These are phyloP conservation scores for Aspergillus sclerotioniger DNA, from an alignment of 495 filamentous ascomycete species.

Conservation along the genomic window DNA sequence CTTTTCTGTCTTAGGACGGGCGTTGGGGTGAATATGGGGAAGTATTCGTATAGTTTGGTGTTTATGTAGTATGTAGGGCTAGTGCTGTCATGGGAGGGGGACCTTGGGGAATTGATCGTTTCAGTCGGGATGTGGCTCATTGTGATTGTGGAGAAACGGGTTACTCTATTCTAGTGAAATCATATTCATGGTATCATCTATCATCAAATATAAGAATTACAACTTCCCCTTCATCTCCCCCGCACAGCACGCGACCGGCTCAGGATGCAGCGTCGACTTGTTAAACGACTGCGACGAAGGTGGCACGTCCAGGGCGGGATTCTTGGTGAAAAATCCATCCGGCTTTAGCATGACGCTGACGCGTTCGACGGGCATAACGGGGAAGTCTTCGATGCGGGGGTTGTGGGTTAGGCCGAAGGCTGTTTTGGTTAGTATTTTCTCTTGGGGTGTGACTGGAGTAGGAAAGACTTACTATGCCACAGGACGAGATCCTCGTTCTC, in stretches of 20 bases:
- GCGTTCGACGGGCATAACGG: slow-evolving; percentile 59
- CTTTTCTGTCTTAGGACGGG: too few relatives aligned
- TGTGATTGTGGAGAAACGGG: too few relatives aligned
- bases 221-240: slow-evolving; percentile 34
- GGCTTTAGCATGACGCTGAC: slow-evolving; percentile 63
- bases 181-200: neutral
- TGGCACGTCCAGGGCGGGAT: slow-evolving; percentile 70
- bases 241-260: slow-evolving; percentile 34
- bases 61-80: too few relatives aligned
- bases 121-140: neutral
- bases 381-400: slow-evolving; percentile 61
- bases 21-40: too few relatives aligned
- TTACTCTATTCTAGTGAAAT: too few relatives aligned
- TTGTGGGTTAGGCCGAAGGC: slow-evolving; percentile 64
- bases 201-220: slow-evolving; percentile 7
- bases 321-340: slow-evolving; percentile 72
- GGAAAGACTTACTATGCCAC: slow-evolving; percentile 41
- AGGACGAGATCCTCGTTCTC: slow-evolving; percentile 48
- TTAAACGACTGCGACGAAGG: slow-evolving; percentile 38
- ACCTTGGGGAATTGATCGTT: too few relatives aligned
- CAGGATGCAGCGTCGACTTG: slow-evolving; percentile 37
- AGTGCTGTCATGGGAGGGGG: too few relatives aligned
- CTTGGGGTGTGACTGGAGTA: neutral
- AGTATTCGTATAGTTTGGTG: too few relatives aligned
- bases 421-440: slow-evolving; percentile 7